These are phyloP conservation scores for Sphaerostilbella broomeana DNA, from an alignment of 2,329 filamentous ascomycete genomes.

Conservation along the genomic window DNA sequence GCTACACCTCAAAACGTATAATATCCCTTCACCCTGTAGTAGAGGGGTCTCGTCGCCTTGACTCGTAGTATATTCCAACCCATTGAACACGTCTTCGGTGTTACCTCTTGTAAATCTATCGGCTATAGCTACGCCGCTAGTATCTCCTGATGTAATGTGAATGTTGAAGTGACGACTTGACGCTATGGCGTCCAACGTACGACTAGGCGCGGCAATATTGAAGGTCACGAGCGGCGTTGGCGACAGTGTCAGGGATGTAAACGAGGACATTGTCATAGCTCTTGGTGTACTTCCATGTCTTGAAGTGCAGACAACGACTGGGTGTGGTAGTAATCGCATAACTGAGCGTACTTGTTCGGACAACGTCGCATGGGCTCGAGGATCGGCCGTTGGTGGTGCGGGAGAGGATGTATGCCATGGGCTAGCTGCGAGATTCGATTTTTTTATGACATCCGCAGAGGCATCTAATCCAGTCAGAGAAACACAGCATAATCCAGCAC, in stretches of 20 bases:
- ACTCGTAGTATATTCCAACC: slow-evolving; percentile 22
- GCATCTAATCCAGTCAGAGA: neutral
- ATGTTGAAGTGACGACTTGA: slow-evolving; percentile 44
- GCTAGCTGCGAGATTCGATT: neutral
- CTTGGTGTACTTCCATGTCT: slow-evolving; percentile 30
- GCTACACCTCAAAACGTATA: slow-evolving; percentile 40
- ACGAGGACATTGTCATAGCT: slow-evolving; percentile 55
- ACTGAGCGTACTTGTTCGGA: slow-evolving; percentile 44
- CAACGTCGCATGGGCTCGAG: slow-evolving; percentile 26
- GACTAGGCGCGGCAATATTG: slow-evolving; percentile 51
- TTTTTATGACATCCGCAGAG: neutral
- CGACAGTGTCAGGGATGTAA: slow-evolving; percentile 48
- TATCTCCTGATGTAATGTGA: slow-evolving; percentile 45
- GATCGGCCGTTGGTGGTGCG: slow-evolving; percentile 30
- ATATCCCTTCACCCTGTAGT: slow-evolving; percentile 45
- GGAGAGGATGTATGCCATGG: slow-evolving; percentile 25
- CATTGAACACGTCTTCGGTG: slow-evolving; percentile 32
- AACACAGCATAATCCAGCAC: neutral
- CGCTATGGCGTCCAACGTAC: slow-evolving; percentile 46
- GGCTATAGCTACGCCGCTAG: slow-evolving; percentile 42
- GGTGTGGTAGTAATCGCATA: slow-evolving; percentile 48
- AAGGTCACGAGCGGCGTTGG: slow-evolving; percentile 49
- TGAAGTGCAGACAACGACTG: slow-evolving; percentile 50
- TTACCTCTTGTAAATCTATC: slow-evolving; percentile 48
- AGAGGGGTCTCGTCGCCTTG: slow-evolving; percentile 30